Conservation (phyloP, 768 basidiomycete genomes). For the Myochromella boudieri region DNA sequence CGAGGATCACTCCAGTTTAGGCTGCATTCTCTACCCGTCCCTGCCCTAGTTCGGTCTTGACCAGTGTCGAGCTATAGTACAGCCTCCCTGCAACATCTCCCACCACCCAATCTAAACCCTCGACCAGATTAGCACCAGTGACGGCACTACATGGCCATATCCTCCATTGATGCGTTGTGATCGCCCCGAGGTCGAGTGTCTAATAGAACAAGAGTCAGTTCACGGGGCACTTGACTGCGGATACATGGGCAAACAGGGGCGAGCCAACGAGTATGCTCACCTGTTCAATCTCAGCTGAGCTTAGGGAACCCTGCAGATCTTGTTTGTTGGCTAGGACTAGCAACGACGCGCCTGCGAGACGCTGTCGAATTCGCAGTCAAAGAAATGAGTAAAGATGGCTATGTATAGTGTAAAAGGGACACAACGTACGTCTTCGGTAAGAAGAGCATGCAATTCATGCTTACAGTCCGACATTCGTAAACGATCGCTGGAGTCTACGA, state of each 20-base stretch:
- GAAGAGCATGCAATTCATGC: slow-evolving; percentile 79
- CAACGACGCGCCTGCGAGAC: slow-evolving; percentile 92
- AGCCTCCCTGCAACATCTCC: slow-evolving; percentile 83
- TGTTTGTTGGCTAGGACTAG: slow-evolving; percentile 98
- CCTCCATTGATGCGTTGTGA: slow-evolving; percentile 88
- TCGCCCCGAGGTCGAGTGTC: slow-evolving; percentile 58
- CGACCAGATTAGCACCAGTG: slow-evolving; percentile 80
- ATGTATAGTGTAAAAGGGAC: slow-evolving; percentile 5
- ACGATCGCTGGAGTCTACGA: slow-evolving; percentile 93
- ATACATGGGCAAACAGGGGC: neutral
- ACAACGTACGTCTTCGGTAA: slow-evolving; percentile 85
- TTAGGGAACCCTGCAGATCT: slow-evolving; percentile 88
- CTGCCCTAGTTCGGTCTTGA: neutral
- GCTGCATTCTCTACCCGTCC: neutral
- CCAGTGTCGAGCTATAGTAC: slow-evolving; percentile 64
- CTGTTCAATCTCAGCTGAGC: slow-evolving; percentile 76
- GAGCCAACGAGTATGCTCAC: slow-evolving; percentile 42
- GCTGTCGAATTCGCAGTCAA: slow-evolving; percentile 43
- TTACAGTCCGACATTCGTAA: slow-evolving; percentile 90
- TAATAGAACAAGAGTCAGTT: slow-evolving; percentile 7
- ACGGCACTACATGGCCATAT: slow-evolving; percentile 92
- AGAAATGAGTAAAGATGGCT: slow-evolving; percentile 6
- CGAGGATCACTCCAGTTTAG: too few relatives aligned
- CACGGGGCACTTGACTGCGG: neutral
- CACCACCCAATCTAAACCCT: slow-evolving; percentile 92